These are phyloP conservation scores for Acacia confusa DNA, from an alignment of 306 rosid genomes.

Conservation along the genomic window DNA sequence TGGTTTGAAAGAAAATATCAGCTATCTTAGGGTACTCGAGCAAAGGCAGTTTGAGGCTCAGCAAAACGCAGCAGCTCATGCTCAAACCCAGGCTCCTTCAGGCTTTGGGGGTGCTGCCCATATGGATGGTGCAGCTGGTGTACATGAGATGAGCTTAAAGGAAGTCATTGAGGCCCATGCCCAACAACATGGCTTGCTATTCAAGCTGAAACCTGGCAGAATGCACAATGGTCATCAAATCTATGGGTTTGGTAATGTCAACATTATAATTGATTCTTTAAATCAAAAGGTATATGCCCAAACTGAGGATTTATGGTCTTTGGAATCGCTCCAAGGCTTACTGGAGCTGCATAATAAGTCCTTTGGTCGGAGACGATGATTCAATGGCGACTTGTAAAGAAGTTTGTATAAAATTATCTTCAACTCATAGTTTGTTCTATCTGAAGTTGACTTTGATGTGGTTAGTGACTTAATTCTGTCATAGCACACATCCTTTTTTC, in stretches of 20 bases:
- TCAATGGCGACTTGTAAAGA: background rate
- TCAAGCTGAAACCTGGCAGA: constrained; percentile 77
- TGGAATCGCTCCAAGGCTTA: constrained; percentile 67
- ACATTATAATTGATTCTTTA: constrained; percentile 65
- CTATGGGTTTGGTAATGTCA: constrained; percentile 78
- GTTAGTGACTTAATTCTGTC: background rate
- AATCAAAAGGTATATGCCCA: constrained; percentile 78
- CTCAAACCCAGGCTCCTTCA: constrained; percentile 66
- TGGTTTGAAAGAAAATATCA: constrained; percentile 79
- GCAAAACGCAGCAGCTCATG: constrained; percentile 73
- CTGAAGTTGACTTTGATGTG: background rate
- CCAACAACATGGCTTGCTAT: constrained; percentile 66
- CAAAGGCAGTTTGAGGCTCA: constrained; percentile 93
- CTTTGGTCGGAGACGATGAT: constrained; percentile 42
- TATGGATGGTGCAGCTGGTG: constrained; percentile 47
- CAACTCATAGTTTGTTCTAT: background rate
- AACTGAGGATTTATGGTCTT: constrained; percentile 67
- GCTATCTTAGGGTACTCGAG: constrained; percentile 74
- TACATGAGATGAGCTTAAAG: constrained; percentile 73
- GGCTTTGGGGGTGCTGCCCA: constrained; percentile 49
- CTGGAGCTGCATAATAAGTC: constrained; percentile 69
- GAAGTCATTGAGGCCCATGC: constrained; percentile 86
- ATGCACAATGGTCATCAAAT: constrained; percentile 83
- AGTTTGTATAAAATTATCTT: background rate
- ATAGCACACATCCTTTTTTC: background rate